Percentiles rank a stretch among this genome's conserved stretches.
Conservation (phyloP, 2,329 filamentous ascomycete species). For the Fusarium sp. region DNA sequence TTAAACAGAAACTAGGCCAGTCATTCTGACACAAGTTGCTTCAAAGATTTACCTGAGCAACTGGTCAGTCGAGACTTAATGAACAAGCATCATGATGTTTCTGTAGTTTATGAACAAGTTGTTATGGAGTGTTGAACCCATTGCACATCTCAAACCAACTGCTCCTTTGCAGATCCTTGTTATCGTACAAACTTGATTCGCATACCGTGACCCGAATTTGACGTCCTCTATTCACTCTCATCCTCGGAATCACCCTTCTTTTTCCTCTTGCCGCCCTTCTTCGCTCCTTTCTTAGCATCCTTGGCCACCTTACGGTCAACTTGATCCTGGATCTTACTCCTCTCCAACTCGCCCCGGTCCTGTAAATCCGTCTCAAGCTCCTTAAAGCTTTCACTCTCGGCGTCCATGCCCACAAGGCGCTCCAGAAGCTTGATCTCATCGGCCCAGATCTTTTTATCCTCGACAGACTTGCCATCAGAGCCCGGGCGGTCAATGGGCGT, state of each 20-base stretch:
- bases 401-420: slow-evolving; percentile 85
- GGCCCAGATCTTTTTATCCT: slow-evolving; percentile 90
- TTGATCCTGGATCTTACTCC: slow-evolving; percentile 81
- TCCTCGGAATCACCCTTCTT: slow-evolving; percentile 53
- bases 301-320: slow-evolving; percentile 80
- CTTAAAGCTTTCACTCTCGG: slow-evolving; percentile 79
- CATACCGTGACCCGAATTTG: not conserved
- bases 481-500: slow-evolving; percentile 87
- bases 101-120: not conserved
- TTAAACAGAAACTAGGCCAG: not conserved
- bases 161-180: not conserved
- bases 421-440: slow-evolving; percentile 96
- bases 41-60: not conserved
- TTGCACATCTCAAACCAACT: not conserved
- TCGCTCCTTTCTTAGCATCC: slow-evolving; percentile 58
- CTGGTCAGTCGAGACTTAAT: not conserved
- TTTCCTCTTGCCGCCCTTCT: slow-evolving; percentile 55
- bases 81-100: not conserved
- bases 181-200: not conserved
- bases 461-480: slow-evolving; percentile 73
- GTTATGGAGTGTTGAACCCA: not conserved
- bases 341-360: slow-evolving; percentile 76
- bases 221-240: slow-evolving; percentile 50
- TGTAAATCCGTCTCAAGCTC: slow-evolving; percentile 74
- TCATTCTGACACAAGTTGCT: no score